phyloP scores from a whole-genome alignment of 345 rosid species.

The Clarkia xantiana region DNA sequence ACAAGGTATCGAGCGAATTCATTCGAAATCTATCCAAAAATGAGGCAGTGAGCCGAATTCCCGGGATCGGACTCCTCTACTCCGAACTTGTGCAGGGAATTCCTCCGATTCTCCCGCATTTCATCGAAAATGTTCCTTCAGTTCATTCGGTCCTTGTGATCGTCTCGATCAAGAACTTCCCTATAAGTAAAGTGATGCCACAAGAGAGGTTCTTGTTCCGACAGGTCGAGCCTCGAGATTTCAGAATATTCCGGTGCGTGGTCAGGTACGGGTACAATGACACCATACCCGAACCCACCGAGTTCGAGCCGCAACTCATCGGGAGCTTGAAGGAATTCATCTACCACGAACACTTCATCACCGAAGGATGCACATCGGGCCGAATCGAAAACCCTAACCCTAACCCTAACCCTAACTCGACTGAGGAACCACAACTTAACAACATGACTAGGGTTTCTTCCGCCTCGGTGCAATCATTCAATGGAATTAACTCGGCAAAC shows the following conservation, averaged over 20 bases:
- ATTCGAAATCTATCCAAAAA: conserved; percentile 22
- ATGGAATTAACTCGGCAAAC: conserved; percentile 20
- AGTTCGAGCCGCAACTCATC: conserved; percentile 73
- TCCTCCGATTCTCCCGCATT: conserved; percentile 61
- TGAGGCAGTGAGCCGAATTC: conserved; percentile 29
- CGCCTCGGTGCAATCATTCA: background rate
- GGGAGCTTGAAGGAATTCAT: conserved; percentile 92
- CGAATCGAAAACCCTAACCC: too few species aligned
- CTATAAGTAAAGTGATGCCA: conserved; percentile 27
- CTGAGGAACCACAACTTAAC: too few species aligned
- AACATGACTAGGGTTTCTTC: too few species aligned
- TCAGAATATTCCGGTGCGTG: conserved; percentile 56
- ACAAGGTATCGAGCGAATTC: conserved; percentile 41
- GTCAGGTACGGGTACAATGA: conserved; percentile 93
- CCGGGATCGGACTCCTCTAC: conserved; percentile 58
- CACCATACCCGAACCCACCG: conserved; percentile 57
- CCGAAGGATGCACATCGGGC: background rate
- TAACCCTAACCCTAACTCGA: too few species aligned
- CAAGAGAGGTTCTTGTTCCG: conserved; percentile 62
- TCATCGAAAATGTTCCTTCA: conserved; percentile 38
- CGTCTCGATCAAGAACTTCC: conserved; percentile 54
- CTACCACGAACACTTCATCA: conserved; percentile 32
- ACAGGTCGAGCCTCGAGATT: conserved; percentile 41
- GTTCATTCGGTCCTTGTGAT: conserved; percentile 51
- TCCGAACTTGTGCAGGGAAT: conserved; percentile 71